Conservation (phyloP, 75 land plant species). For the Sequoia sempervirens region DNA sequence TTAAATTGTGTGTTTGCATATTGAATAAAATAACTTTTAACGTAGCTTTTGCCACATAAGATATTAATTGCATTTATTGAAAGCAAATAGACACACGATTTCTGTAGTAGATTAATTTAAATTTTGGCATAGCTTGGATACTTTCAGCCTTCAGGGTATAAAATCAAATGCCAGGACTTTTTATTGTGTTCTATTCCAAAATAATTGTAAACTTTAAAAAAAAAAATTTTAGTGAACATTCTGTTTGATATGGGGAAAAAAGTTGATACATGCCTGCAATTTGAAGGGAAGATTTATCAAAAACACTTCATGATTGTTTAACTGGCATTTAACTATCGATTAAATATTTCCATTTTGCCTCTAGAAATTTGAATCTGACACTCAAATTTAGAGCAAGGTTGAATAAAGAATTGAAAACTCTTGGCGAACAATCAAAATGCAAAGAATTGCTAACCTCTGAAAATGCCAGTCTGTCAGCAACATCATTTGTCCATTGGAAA, state of each 20-base stretch:
- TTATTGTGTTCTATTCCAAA: not conserved
- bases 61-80: not conserved
- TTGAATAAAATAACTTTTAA: not conserved
- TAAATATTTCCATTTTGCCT: not conserved
- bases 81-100: not conserved
- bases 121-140: not conserved
- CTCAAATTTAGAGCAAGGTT: not conserved
- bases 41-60: not conserved
- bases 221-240: not conserved
- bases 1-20: not conserved
- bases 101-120: not conserved
- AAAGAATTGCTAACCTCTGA: slow-evolving; percentile 64
- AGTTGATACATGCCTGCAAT: not conserved
- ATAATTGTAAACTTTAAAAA: not conserved
- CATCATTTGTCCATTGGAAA: slow-evolving; percentile 99
- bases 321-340: not conserved
- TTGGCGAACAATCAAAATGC: not conserved
- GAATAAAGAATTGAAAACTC: not conserved
- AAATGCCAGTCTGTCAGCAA: slow-evolving; percentile 96
- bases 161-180: not conserved
- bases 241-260: not conserved
- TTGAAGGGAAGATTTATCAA: not conserved
- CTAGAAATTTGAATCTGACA: not conserved
- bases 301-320: not conserved
- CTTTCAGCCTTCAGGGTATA: not conserved